These are phyloP conservation scores for Meira nashicola DNA, from an alignment of 1,284 basidiomycete genomes.

Conservation along the genomic window DNA sequence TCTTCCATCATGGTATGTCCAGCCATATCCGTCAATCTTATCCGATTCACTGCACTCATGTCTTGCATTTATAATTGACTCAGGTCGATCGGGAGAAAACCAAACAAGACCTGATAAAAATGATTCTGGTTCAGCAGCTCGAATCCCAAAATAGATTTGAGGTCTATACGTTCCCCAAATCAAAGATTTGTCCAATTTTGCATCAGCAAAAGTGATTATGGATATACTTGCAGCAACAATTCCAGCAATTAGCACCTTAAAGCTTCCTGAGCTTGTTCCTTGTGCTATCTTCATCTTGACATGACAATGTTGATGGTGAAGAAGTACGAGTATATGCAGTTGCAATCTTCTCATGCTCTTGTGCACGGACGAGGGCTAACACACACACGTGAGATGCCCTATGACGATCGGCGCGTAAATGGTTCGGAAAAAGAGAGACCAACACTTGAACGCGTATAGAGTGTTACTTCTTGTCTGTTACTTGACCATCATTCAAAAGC, in stretches of 20 bases:
- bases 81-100: slow-evolving; percentile 55
- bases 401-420: no score
- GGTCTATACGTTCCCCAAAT: slow-evolving; percentile 87
- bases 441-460: background rate
- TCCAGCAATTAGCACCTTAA: background rate
- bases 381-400: no score
- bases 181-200: slow-evolving; percentile 56
- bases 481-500: background rate
- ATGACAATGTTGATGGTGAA: background rate
- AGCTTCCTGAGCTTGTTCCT: background rate
- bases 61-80: slow-evolving; percentile 55
- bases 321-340: background rate
- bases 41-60: slow-evolving; percentile 88
- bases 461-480: background rate
- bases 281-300: background rate
- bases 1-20: slow-evolving; percentile 79
- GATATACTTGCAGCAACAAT: background rate
- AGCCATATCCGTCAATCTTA: slow-evolving; percentile 73
- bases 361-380: no score
- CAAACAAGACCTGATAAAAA: slow-evolving; percentile 86
- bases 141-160: slow-evolving; percentile 84
- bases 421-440: background rate
- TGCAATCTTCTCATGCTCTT: no score
- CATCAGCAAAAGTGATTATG: background rate
- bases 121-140: slow-evolving; percentile 75